Evolutionary conservation across 1,284 basidiomycete genomes (phyloP), one percentile per base, ranked within the genome.

Genomic region (Mrakiaceae sp.): DNA sequence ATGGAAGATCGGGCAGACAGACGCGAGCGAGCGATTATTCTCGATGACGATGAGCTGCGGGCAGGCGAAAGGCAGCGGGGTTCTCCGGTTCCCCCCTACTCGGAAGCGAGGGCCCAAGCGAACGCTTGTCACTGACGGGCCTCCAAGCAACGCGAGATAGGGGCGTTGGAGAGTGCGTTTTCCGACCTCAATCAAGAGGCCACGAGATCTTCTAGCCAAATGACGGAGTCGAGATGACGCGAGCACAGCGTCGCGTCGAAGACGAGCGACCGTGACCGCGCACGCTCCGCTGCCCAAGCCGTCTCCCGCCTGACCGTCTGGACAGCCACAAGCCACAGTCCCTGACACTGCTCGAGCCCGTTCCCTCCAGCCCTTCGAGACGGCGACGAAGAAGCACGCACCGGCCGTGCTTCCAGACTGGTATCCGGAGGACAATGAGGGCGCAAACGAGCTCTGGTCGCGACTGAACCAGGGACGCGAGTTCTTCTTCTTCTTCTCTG

Each of bases 391-490:
- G 43, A 16, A 10, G 48, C 44, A 44, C n/a, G 27, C 11, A 48
- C 40, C n/a, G 12, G 43, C 44, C 12, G 44, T 39, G 3, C 48
- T 43, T 52, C 55, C 55, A 43, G 55, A 48, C 57, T 63, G 62
- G 27, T 63, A 63, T 6, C 50, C 51, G 1, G 46, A 14, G 44
- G 44, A 46, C 44, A 27, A 11, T 12, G 58, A 16, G 42, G 44
- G 16, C 42, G 40, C 44, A 40, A 53, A 66, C 8, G 60, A 62
- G 9, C 55, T 58, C 12, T 60, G 53, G 39, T 66, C 59, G 10
- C 58, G 39, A 44, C 54, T 60, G 64, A 66, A 66, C 64, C 64
- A 66, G 10, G 64, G 64, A 40, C 64, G 60, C 9, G 43, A 27
- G n/a, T 51, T 52, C 40, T 57, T 58, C 9, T 49, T 57, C 12